These are phyloP conservation scores for Fomitiporia mediterranea DNA, from an alignment of 1,284 basidiomycete genomes.

Conservation along the genomic window DNA sequence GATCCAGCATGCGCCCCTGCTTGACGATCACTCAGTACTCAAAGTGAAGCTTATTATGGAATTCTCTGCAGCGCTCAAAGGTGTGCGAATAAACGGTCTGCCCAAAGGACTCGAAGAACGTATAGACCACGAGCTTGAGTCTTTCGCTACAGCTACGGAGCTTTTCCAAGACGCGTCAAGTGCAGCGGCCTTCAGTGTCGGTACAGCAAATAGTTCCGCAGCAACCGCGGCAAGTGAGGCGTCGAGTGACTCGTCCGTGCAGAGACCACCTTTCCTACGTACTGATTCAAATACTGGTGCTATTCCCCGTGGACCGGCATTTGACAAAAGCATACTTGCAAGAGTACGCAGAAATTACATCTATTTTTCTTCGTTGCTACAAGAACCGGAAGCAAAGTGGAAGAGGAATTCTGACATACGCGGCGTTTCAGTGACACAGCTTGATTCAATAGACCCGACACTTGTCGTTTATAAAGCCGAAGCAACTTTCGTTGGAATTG, in stretches of 20 bases:
- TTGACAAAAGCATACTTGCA: conserved; percentile 75
- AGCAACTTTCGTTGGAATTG: conserved; percentile 95
- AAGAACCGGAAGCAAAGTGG: conserved; percentile 99
- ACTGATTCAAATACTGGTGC: conserved; percentile 22
- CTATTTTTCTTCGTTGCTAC: conserved; percentile 94
- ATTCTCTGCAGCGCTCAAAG: conserved; percentile 70
- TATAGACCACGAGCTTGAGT: conserved; percentile 61
- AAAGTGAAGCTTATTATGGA: conserved; percentile 79
- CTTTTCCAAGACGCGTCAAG: conserved; percentile 71
- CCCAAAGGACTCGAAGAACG: conserved; percentile 61
- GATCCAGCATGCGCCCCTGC: conserved; percentile 65
- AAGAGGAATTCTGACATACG: conserved; percentile 79
- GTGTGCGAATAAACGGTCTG: conserved; percentile 80
- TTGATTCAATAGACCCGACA: conserved; percentile 97
- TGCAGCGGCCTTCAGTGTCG: conserved; percentile 61
- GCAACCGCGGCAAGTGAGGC: conserved; percentile 29
- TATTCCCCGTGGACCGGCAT: conserved; percentile 49
- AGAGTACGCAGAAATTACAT: conserved; percentile 93
- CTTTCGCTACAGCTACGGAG: conserved; percentile 46
- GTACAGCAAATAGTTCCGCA: conserved; percentile 49
- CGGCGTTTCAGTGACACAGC: conserved; percentile 91
- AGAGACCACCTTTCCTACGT: conserved; percentile 33
- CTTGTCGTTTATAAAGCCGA: conserved; percentile 95
- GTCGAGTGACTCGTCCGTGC: conserved; percentile 27
- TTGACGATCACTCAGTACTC: conserved; percentile 71